Conservation (phyloP, 768 basidiomycete genomes). For the Mrakia blollopis region DNA sequence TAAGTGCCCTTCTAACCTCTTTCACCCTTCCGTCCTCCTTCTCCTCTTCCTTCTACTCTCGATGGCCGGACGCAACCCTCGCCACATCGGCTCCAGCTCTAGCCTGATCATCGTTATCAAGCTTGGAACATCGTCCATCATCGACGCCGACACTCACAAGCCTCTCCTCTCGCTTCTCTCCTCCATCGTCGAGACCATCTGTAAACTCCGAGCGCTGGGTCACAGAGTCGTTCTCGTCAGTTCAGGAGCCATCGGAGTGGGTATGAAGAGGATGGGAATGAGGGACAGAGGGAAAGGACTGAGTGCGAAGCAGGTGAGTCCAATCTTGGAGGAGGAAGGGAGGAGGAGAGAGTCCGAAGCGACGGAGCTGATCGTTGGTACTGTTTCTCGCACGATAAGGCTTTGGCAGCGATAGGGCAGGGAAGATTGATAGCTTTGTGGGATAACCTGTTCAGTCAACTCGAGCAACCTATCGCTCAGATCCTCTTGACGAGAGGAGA, state of each 20-base stretch:
- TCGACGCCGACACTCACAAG: slow-evolving; percentile 78
- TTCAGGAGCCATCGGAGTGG: slow-evolving; percentile 96
- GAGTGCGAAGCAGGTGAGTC: slow-evolving; percentile 82
- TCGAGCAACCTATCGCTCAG: slow-evolving; percentile 94
- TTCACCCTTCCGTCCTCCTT: not conserved
- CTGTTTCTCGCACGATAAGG: slow-evolving; percentile 50
- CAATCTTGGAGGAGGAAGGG: too few relatives aligned
- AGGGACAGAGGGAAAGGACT: slow-evolving; percentile 73
- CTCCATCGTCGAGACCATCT: slow-evolving; percentile 83
- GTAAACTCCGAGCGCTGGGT: slow-evolving; percentile 67
- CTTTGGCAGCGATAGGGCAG: slow-evolving; percentile 93
- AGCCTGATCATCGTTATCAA: slow-evolving; percentile 72
- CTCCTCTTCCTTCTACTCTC: not conserved
- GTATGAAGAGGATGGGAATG: slow-evolving; percentile 83
- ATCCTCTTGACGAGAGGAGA: slow-evolving; percentile 89
- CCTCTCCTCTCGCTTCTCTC: slow-evolving; percentile 88
- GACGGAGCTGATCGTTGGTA: slow-evolving; percentile 16
- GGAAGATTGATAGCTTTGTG: slow-evolving; percentile 91
- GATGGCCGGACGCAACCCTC: slow-evolving; percentile 25
- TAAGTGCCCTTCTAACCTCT: not conserved
- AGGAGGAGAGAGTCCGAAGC: not conserved
- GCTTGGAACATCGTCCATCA: slow-evolving; percentile 91
- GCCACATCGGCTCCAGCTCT: slow-evolving; percentile 26
- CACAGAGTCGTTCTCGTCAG: slow-evolving; percentile 94
- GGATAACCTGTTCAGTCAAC: slow-evolving; percentile 91